phyloP scores from a whole-genome alignment of 2,329 filamentous ascomycete species.

The Aspergillus intermedius region DNA sequence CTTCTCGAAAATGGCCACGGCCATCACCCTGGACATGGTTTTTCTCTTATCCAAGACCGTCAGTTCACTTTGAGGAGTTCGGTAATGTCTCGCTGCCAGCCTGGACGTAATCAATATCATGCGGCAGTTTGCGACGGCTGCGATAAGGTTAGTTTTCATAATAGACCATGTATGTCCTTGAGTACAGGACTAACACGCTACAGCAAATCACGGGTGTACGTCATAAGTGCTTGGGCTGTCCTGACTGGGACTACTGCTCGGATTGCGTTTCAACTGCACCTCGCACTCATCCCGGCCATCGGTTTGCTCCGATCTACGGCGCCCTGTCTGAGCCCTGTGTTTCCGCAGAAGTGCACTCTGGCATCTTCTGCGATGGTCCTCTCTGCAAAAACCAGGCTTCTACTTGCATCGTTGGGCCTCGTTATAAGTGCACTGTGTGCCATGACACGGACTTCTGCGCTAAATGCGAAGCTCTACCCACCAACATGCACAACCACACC shows the following conservation, averaged over 20 bases:
- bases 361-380: conserved; percentile 92
- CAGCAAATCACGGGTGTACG: conserved; percentile 77
- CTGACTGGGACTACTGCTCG: conserved; percentile 93
- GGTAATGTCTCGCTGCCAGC: conserved; percentile 61
- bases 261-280: conserved; percentile 63
- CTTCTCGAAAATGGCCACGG: conserved; percentile 72
- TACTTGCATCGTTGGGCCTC: conserved; percentile 67
- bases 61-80: conserved; percentile 56
- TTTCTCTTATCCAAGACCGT: conserved; percentile 48
- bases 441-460: conserved; percentile 93
- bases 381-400: conserved; percentile 58
- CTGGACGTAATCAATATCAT: conserved; percentile 76
- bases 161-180: background rate
- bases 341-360: conserved; percentile 58
- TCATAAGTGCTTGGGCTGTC: conserved; percentile 94
- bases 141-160: conserved; percentile 52
- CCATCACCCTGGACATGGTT: conserved; percentile 82
- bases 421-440: conserved; percentile 97
- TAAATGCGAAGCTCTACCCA: conserved; percentile 81
- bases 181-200: conserved; percentile 13
- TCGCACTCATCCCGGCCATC: conserved; percentile 71
- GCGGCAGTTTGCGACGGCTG: conserved; percentile 92
- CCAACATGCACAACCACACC: conserved; percentile 84
- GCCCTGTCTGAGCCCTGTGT: conserved; percentile 47
- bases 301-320: conserved; percentile 83